Percentiles rank a stretch among this genome's conserved stretches.
phyloP scores from a whole-genome alignment of 371 early-diverging fungal genomes.

The Syncephalastrum monosporum region DNA sequence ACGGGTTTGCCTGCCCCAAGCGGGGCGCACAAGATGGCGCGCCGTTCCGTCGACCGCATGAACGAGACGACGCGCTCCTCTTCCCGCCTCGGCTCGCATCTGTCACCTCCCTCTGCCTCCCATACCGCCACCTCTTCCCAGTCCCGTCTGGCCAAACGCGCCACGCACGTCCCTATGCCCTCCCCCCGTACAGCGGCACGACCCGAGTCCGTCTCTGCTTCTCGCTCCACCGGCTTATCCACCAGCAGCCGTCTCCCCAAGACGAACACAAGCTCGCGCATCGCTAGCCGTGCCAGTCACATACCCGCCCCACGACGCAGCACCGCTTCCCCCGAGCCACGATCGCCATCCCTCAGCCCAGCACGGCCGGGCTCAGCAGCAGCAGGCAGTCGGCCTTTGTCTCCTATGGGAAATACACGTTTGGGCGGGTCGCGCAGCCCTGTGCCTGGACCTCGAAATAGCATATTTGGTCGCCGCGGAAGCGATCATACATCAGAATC shows the following conservation, averaged over 20 bases:
- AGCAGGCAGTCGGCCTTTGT: conserved; percentile 2
- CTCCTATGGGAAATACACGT: conserved; percentile 7
- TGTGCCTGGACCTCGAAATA: conserved; percentile 9
- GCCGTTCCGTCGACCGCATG: conserved; percentile 1
- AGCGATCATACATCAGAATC: neutral
- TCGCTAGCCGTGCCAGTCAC: conserved; percentile 30
- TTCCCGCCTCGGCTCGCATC: conserved; percentile 2
- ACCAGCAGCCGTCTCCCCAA: conserved; percentile 7
- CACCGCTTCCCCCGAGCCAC: conserved; percentile 10
- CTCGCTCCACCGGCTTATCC: conserved; percentile 14
- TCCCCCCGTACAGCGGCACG: conserved; percentile 14
- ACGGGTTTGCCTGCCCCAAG: conserved; percentile 11
- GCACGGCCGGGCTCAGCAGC: neutral
- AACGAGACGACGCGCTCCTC: conserved; percentile 1
- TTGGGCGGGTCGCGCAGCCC: conserved; percentile 6
- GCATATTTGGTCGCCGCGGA: neutral
- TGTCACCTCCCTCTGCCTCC: conserved; percentile 6
- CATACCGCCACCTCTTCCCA: conserved; percentile 8
- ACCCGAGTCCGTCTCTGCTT: conserved; percentile 27
- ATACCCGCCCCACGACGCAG: conserved; percentile 29
- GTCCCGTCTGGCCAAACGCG: conserved; percentile 35
- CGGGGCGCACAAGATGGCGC: conserved; percentile 3
- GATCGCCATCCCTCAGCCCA: conserved; percentile 8
- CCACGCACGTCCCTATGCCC: conserved; percentile 48
- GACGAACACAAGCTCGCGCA: conserved; percentile 11